phyloP scores from a whole-genome alignment of 495 filamentous ascomycete genomes.

The Lophiotrema nucula region DNA sequence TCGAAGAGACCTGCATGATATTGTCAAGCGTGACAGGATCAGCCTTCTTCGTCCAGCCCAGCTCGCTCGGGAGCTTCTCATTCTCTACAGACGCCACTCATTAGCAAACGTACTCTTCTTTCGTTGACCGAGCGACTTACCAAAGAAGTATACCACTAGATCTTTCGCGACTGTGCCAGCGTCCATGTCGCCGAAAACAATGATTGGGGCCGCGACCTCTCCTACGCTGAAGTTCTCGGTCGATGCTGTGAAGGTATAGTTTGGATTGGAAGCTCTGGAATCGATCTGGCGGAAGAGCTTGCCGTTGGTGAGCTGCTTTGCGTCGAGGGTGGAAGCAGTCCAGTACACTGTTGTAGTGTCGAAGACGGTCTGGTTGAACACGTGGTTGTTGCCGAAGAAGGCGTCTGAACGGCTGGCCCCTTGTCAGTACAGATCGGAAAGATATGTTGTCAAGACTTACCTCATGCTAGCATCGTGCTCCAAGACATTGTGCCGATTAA shows the following conservation, averaged over 20 bases:
- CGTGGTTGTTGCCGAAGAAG: constrained; percentile 28
- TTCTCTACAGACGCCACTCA: constrained; percentile 41
- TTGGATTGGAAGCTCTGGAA: constrained; percentile 20
- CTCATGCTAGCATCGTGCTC: constrained; percentile 34
- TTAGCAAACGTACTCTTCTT: background rate
- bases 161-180: constrained; percentile 6
- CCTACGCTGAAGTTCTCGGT: constrained; percentile 25
- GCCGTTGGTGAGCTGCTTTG: constrained; percentile 47
- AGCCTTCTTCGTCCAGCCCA: constrained; percentile 43
- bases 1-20: constrained; percentile 2
- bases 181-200: constrained; percentile 23
- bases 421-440: too few species aligned
- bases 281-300: constrained; percentile 18
- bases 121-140: background rate
- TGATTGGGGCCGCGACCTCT: constrained; percentile 29
- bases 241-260: constrained; percentile 19
- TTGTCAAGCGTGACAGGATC: constrained; percentile 11
- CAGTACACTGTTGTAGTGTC: constrained; percentile 24
- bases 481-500: constrained; percentile 35
- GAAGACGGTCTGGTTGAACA: constrained; percentile 27
- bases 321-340: constrained; percentile 35
- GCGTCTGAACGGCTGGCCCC: too few species aligned
- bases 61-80: constrained; percentile 48
- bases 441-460: too few species aligned
- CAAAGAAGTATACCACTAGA: constrained; percentile 26